Conservation (phyloP, 2,329 filamentous ascomycete genomes). For the Monilinia vaccinii-corymbosi region DNA sequence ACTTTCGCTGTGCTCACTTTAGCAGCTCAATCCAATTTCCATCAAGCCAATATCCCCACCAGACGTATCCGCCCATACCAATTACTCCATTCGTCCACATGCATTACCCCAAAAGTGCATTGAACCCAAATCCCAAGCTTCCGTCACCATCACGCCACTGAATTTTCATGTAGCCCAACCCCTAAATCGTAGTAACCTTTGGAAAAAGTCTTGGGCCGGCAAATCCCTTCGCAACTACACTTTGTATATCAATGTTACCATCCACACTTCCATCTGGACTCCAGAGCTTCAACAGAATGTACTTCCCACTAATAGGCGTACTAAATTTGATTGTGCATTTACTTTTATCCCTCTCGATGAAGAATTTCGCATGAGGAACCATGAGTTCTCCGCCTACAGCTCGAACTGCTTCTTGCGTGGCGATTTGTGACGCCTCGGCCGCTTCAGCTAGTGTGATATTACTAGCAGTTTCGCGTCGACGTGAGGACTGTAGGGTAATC, state of each 20-base stretch:
- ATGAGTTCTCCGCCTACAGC: constrained; percentile 53
- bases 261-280: constrained; percentile 57
- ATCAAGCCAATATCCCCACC: no score
- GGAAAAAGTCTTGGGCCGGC: constrained; percentile 81
- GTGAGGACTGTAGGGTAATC: constrained; percentile 6
- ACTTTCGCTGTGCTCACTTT: no score
- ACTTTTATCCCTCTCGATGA: constrained; percentile 72
- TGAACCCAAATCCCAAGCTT: not conserved
- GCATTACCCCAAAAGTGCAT: not conserved
- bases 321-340: constrained; percentile 83
- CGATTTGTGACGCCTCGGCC: constrained; percentile 33
- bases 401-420: constrained; percentile 47
- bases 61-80: not conserved
- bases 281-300: constrained; percentile 86
- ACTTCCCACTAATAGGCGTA: constrained; percentile 70
- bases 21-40: no score
- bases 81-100: not conserved
- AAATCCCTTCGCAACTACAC: constrained; percentile 73
- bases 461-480: constrained; percentile 25
- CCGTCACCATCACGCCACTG: not conserved
- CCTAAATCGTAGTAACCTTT: constrained; percentile 1
- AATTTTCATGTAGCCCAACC: not conserved
- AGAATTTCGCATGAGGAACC: constrained; percentile 70
- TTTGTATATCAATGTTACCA: constrained; percentile 82
- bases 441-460: constrained; percentile 28